Percentiles rank a stretch among this genome's conserved stretches.
Evolutionary conservation across 2,329 filamentous ascomycete genomes (phyloP).

Genomic region (Aspergillus brunneoviolaceus): DNA sequence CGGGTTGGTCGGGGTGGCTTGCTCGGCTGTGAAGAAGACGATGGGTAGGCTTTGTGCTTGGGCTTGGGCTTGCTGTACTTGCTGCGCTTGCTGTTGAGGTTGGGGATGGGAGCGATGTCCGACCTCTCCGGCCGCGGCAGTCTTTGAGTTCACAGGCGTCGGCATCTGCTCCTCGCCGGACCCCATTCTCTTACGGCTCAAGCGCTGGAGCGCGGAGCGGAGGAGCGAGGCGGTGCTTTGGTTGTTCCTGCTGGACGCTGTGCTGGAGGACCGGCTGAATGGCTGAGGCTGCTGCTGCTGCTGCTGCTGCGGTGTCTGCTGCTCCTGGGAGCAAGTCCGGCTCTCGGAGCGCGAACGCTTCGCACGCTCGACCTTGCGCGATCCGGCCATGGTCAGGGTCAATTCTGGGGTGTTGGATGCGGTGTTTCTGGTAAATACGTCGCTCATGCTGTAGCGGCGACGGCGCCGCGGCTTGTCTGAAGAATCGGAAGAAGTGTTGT

Average conservation of each 20-base stretch:
- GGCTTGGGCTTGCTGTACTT: no score
- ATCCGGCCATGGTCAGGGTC: not conserved
- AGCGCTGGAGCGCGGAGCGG: slow-evolving; percentile 13
- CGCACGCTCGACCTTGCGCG: not conserved
- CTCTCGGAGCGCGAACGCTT: not conserved
- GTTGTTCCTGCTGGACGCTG: slow-evolving; percentile 3
- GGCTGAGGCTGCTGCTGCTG: not conserved
- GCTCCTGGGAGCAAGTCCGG: not conserved
- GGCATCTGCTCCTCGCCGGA: not conserved
- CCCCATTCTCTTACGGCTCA: slow-evolving; percentile 6
- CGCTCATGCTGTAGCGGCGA: slow-evolving; percentile 31
- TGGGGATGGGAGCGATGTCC: no score
- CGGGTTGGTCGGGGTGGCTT: slow-evolving; percentile 24
- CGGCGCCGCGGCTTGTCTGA: slow-evolving; percentile 4
- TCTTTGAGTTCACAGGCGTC: not conserved
- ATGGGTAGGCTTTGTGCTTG: not conserved
- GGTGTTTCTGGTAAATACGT: slow-evolving; percentile 14
- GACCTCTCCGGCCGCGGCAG: not conserved
- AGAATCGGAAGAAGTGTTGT: not conserved
- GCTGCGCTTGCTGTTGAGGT: no score
- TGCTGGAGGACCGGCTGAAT: slow-evolving; percentile 12
- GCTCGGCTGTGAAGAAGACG: slow-evolving; percentile 10
- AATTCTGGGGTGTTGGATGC: not conserved
- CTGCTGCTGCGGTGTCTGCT: no score
- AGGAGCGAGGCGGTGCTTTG: slow-evolving; percentile 16